Evolutionary conservation across 305 asterid species (phyloP).

Genomic region (Striga hermonthica): DNA sequence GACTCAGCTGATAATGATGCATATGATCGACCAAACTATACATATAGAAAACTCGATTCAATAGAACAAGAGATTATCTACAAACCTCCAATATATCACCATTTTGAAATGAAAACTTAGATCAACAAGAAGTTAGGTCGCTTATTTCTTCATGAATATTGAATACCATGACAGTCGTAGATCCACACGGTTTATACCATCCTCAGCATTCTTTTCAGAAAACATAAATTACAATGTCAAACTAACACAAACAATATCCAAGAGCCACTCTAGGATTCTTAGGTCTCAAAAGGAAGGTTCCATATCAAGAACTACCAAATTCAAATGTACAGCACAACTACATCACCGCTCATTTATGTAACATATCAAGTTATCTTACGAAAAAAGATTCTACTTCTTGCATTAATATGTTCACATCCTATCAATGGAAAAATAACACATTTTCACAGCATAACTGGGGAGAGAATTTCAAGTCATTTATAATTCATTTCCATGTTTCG

Average conservation of each 20-base stretch:
- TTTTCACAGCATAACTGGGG: background rate
- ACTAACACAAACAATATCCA: background rate
- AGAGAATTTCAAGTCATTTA: background rate
- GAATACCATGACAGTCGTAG: background rate
- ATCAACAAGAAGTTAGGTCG: background rate
- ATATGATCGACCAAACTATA: too few species aligned
- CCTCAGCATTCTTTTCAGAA: background rate
- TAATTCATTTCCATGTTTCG: background rate
- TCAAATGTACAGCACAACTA: background rate
- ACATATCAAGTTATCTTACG: too few species aligned
- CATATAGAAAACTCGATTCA: background rate
- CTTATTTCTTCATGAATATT: background rate
- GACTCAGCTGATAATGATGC: too few species aligned
- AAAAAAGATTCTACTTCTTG: too few species aligned
- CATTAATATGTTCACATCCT: too few species aligned
- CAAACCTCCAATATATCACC: too few species aligned
- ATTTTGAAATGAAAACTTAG: too few species aligned
- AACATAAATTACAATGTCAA: background rate
- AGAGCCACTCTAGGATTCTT: background rate
- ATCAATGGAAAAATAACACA: too few species aligned
- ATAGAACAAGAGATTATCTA: conserved; percentile 8
- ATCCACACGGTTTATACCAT: background rate
- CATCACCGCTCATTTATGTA: background rate
- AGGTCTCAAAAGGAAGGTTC: background rate
- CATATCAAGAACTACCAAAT: background rate